Conservation (phyloP, 2,329 filamentous ascomycete genomes). For the Claviceps sp. region DNA sequence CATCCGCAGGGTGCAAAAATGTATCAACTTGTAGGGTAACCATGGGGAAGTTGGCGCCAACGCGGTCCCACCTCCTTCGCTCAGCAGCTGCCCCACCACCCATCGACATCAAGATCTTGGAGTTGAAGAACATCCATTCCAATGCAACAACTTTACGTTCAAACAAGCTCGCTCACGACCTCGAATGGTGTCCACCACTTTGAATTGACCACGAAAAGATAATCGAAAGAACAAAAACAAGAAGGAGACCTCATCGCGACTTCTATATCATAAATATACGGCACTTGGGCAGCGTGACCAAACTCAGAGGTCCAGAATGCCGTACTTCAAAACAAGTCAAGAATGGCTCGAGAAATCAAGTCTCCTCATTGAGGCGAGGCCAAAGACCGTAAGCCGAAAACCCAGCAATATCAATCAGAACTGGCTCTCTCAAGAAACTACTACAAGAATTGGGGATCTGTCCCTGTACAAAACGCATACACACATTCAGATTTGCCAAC, state of each 20-base stretch:
- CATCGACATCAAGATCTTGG: not conserved
- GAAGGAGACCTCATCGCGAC: not conserved
- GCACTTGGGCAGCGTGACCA: not conserved
- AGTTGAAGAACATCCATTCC: not conserved
- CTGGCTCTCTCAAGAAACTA: too few species aligned
- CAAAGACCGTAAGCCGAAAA: slow-evolving; percentile 53
- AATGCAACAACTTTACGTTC: not conserved
- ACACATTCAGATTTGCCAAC: too few species aligned
- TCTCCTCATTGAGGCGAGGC: slow-evolving; percentile 74
- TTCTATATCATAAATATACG: not conserved
- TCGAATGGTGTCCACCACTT: not conserved
- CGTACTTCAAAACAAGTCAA: slow-evolving; percentile 69
- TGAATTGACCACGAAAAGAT: not conserved
- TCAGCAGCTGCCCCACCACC: not conserved
- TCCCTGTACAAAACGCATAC: too few species aligned
- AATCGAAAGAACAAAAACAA: not conserved
- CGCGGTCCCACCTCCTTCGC: not conserved
- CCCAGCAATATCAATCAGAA: too few species aligned
- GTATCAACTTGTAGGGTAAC: not conserved
- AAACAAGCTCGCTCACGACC: not conserved
- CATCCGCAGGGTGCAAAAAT: not conserved
- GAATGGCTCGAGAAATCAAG: slow-evolving; percentile 85
- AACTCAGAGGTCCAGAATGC: slow-evolving; percentile 39
- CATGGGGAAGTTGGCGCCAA: too few species aligned
- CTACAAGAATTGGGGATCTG: too few species aligned